These are phyloP conservation scores for Pythium grandisporangium DNA, from an alignment of 352 stramenopile species.

Conservation along the genomic window DNA sequence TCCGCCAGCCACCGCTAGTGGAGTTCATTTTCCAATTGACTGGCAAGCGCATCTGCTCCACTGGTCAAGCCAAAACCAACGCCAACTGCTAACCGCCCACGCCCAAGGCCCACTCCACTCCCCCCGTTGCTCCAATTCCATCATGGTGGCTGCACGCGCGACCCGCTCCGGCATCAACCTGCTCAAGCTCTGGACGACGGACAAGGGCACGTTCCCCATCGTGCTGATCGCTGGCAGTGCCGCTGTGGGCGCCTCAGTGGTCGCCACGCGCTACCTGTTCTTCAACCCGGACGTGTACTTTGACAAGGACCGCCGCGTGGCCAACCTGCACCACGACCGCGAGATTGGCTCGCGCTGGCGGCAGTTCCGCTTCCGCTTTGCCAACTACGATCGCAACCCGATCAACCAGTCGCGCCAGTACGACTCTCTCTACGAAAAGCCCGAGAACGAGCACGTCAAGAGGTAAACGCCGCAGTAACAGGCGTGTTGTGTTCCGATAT, in stretches of 20 bases:
- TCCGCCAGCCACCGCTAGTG: too few relatives aligned
- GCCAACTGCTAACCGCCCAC: too few relatives aligned
- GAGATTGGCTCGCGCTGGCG: conserved; percentile 33
- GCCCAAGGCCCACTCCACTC: too few relatives aligned
- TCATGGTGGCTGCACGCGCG: conserved; percentile 14
- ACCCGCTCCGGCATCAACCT: conserved; percentile 24
- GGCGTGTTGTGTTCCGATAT: too few relatives aligned
- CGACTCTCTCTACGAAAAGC: conserved; percentile 41
- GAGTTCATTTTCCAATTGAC: too few relatives aligned
- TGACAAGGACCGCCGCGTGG: conserved; percentile 47
- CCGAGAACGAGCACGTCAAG: conserved; percentile 43
- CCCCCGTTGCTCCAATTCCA: too few relatives aligned
- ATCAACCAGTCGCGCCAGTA: conserved; percentile 71
- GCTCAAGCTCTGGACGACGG: conserved; percentile 50
- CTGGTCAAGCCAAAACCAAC: too few relatives aligned
- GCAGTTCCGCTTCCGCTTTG: conserved; percentile 56
- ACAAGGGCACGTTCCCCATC: conserved; percentile 50
- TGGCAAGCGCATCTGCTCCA: too few relatives aligned
- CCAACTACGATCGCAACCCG: conserved; percentile 51
- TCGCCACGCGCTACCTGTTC: conserved; percentile 35
- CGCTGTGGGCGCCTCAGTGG: conserved; percentile 17
- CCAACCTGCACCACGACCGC: conserved; percentile 33
- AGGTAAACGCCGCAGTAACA: conserved; percentile 43
- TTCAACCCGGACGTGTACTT: conserved; percentile 56
- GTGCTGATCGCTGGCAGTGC: conserved; percentile 32